Base-by-base conservation (phyloP, 2,329 filamentous ascomycete genomes). In the Fusarium napiforme region DNA sequence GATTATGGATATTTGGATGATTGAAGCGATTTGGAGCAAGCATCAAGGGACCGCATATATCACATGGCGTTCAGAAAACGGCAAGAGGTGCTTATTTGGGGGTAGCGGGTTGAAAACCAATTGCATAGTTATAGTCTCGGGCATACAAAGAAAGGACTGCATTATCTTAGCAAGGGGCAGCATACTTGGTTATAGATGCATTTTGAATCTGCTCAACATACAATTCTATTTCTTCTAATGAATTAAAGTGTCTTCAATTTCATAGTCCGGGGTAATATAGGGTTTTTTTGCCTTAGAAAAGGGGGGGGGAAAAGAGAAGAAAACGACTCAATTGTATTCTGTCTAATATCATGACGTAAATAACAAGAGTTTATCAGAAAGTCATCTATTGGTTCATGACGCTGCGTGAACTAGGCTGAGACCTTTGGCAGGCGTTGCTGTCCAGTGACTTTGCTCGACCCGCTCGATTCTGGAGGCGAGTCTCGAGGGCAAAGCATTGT, bases 391-490 rank as follows among this genome's bases (percentile, higher is more conserved):
- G 37, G 74, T 52, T 53, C 36, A 57, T 60, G 58, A 60, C 37
- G 63, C 55, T 60, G 63, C 42, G 40, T 42, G 45, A 45, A 56
- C 55, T 62, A 68, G 64, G 46, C 67, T 75, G 72, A 71, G 69
- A 75, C 65, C 46, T 62, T 43, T 70, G 65, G 63, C 74, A 76
- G 73, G 65, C 65, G 64, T 62, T 58, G 60, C 30, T 60, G 63
- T 76, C 75, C 74, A 77, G 75, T 77, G 72, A 77, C 70, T 77
- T 63, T 52, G 28, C 61, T 46, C 59, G 72, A 61, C 71, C 59
- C 47, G 57, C 55, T 61, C 39, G 23, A 37, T 37, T 69, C 43
- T 74, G 60, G 60, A 69, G 62, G 52, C 60, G 52, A 74, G 56
- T 64, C 71, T 74, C 52, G 65, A 52, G 60, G 70, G 23, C 34